A percentile compares a stretch with the other conserved stretches of the same genome.
phyloP scores from a whole-genome alignment of 371 early-diverging fungal species.

The Furculomyces boomerangus region DNA sequence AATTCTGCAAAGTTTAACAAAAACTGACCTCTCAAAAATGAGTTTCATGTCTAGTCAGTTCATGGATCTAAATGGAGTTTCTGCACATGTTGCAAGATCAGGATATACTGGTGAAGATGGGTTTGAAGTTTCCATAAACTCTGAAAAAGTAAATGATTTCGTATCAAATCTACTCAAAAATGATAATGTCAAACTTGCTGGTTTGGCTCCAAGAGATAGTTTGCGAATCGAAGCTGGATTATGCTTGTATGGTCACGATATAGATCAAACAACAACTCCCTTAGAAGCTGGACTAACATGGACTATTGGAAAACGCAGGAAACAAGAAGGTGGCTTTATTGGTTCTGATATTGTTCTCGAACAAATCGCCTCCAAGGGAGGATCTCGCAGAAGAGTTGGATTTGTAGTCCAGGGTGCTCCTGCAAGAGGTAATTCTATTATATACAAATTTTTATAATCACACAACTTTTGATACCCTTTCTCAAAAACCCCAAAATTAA shows the following conservation, averaged over 20 bases:
- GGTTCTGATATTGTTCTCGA: constrained; percentile 73
- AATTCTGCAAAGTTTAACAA: constrained; percentile 9
- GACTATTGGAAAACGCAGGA: constrained; percentile 88
- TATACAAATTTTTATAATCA: background rate
- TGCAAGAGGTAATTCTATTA: constrained; percentile 42
- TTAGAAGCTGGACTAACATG: constrained; percentile 87
- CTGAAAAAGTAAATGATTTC: constrained; percentile 40
- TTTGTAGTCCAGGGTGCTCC: constrained; percentile 80
- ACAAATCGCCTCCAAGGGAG: constrained; percentile 57
- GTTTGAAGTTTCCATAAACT: constrained; percentile 79
- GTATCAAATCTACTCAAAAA: constrained; percentile 51
- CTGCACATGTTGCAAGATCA: constrained; percentile 79
- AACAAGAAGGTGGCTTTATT: constrained; percentile 64
- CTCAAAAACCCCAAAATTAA: too few species aligned
- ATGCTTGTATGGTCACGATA: constrained; percentile 91
- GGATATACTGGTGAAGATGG: constrained; percentile 99
- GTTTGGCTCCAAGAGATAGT: constrained; percentile 88
- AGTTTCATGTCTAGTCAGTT: constrained; percentile 73
- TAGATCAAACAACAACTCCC: constrained; percentile 81
- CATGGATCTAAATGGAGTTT: constrained; percentile 56
- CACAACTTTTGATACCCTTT: background rate
- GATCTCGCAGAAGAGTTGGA: constrained; percentile 75
- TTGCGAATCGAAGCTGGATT: constrained; percentile 92
- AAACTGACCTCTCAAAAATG: constrained; percentile 24
- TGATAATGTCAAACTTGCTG: constrained; percentile 75